Evolutionary conservation across 2,329 filamentous ascomycete genomes (phyloP).

Genomic region (Penicillium sp.): DNA sequence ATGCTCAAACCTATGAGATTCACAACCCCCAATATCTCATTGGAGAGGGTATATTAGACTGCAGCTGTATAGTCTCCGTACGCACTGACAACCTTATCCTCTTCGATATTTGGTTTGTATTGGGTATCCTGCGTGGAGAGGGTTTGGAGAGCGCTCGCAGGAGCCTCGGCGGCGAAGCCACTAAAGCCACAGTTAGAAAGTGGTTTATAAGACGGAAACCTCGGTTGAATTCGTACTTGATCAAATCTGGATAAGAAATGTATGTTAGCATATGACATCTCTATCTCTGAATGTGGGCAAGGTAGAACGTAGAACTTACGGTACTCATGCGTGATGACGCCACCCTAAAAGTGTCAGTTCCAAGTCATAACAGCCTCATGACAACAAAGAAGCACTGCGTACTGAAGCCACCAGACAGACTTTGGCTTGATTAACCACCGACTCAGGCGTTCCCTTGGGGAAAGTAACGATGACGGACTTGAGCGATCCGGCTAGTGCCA

Average conservation of each 20-base stretch:
- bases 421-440: slow-evolving; percentile 69
- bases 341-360: slow-evolving; percentile 50
- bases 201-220: not conserved
- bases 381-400: slow-evolving; percentile 24
- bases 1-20: slow-evolving; percentile 4
- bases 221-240: slow-evolving; percentile 40
- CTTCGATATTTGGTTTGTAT: slow-evolving; percentile 69
- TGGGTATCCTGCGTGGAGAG: slow-evolving; percentile 63
- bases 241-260: slow-evolving; percentile 33
- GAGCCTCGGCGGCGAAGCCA: slow-evolving; percentile 74
- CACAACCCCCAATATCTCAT: not conserved
- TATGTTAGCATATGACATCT: slow-evolving; percentile 12
- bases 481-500: slow-evolving; percentile 62
- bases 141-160: slow-evolving; percentile 66
- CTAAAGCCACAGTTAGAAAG: slow-evolving; percentile 45
- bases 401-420: slow-evolving; percentile 66
- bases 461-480: slow-evolving; percentile 80
- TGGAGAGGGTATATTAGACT: not conserved
- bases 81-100: slow-evolving; percentile 68
- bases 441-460: slow-evolving; percentile 65
- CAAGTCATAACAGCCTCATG: not conserved
- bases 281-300: not conserved
- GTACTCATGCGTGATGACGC: slow-evolving; percentile 77
- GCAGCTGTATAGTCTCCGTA: slow-evolving; percentile 22
- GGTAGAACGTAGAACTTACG: slow-evolving; percentile 55